phyloP scores from a whole-genome alignment of 768 basidiomycete species.

The Filobasidium floriforme region DNA sequence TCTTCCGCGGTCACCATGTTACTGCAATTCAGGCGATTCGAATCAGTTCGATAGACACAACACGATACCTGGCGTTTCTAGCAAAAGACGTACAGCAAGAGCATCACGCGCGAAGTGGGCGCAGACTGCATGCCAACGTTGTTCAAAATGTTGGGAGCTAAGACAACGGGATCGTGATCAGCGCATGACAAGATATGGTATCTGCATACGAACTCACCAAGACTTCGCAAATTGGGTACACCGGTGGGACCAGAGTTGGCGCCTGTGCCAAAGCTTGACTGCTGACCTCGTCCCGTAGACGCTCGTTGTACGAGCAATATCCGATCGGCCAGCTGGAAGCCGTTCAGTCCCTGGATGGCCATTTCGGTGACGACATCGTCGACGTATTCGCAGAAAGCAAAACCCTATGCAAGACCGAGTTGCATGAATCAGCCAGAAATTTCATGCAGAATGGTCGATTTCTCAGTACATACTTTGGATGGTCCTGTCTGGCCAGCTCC shows the following conservation, averaged over 20 bases:
- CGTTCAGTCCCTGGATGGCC: slow-evolving; percentile 90
- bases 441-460: no score
- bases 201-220: slow-evolving; percentile 45
- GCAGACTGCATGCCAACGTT: slow-evolving; percentile 22
- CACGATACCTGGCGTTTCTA: no score
- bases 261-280: slow-evolving; percentile 22
- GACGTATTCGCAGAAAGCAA: slow-evolving; percentile 98
- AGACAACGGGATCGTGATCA: slow-evolving; percentile 18
- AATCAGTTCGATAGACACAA: background rate
- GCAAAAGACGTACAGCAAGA: slow-evolving; percentile 59
- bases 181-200: slow-evolving; percentile 44
- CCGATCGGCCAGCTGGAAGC: slow-evolving; percentile 95
- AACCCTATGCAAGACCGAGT: slow-evolving; percentile 57
- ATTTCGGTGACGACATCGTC: slow-evolving; percentile 83
- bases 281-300: slow-evolving; percentile 58
- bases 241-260: slow-evolving; percentile 22
- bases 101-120: slow-evolving; percentile 78
- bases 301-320: slow-evolving; percentile 94
- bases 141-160: slow-evolving; percentile 36
- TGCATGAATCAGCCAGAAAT: background rate
- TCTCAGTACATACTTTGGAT: slow-evolving; percentile 60
- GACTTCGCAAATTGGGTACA: slow-evolving; percentile 15
- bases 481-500: slow-evolving; percentile 62
- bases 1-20: slow-evolving; percentile 98
- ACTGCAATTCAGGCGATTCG: background rate